phyloP scores from a whole-genome alignment of 306 rosid genomes.

The Acacia confusa region DNA sequence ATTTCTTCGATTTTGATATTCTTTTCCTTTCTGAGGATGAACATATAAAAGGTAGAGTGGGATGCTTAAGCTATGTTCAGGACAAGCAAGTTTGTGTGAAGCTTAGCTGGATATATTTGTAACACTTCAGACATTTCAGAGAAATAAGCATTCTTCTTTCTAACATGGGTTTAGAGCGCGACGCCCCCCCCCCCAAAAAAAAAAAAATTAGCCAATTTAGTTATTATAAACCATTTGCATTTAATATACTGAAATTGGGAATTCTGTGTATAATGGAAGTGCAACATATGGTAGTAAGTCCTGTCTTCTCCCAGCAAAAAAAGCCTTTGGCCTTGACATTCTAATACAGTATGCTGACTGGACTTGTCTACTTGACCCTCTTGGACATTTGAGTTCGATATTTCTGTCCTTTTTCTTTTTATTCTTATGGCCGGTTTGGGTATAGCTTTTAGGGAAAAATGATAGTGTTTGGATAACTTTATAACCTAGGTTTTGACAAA shows the following conservation, averaged over 20 bases:
- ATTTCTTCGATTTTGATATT: neutral
- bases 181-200: no score
- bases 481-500: no score
- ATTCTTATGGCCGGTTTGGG: no score
- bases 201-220: no score
- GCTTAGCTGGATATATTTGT: neutral
- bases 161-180: neutral
- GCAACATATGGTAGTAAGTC: neutral
- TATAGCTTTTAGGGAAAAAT: no score
- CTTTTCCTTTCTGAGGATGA: neutral
- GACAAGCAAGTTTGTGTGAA: neutral
- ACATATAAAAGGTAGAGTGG: neutral
- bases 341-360: neutral
- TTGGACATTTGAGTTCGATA: slow-evolving; percentile 7
- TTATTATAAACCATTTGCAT: neutral
- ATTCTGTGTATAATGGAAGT: neutral
- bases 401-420: slow-evolving; percentile 8
- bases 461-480: no score
- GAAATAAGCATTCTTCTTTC: neutral
- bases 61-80: neutral
- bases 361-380: neutral
- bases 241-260: neutral
- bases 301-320: neutral
- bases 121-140: neutral
- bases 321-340: neutral